Evolutionary conservation across 208 protist genomes (phyloP), one percentile per base, ranked within the genome.

Genomic region (Leishmania martiniquensis): DNA sequence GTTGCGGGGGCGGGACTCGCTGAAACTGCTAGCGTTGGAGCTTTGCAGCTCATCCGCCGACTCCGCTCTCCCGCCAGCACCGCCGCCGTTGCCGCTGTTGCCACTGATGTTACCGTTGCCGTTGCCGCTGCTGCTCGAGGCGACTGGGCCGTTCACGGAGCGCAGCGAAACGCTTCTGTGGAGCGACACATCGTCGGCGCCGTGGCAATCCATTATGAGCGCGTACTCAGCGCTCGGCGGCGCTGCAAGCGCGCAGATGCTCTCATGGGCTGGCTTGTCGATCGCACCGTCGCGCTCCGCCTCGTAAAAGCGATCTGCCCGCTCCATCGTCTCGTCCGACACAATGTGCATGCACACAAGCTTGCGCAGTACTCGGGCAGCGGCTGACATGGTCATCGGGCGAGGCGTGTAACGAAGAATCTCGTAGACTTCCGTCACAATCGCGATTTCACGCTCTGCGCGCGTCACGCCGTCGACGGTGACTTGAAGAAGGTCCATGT

Each of bases 341-440:
- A 96, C 60, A 6, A 96, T 87, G 32, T 87, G 59, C 32, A 72
- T 71, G 34, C 32, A 75, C 32, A 77, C 45, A 52, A 94, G 84
- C 70, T 89, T 89, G n/a, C 68, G 59, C 75, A 89, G 75, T 39
- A 91, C 82, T 2, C 85, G 85, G 9, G 81, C 49, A 13, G 72
- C 85, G 12, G 84, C 81, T 13, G 72, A 81, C 62, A 82, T 51
- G 17, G 80, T 60, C 62, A 82, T 75, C 39, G 69, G 32, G 2
- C 69, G 66, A 55, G 66, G 52, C 37, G 71, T 54, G 57, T 85
- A 76, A 34, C 78, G 79, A 37, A 89, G 74, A 29, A 91, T 75
- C n/a, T 82, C 69, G 62, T 92, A 87, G 22, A 93, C 73, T 80
- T 97, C 93, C 0, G 82, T 78, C 49, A 95, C 81, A 10, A 97